These are phyloP conservation scores for Periglandula ipomoeae DNA, from an alignment of 2,329 filamentous ascomycete species.

Conservation along the genomic window DNA sequence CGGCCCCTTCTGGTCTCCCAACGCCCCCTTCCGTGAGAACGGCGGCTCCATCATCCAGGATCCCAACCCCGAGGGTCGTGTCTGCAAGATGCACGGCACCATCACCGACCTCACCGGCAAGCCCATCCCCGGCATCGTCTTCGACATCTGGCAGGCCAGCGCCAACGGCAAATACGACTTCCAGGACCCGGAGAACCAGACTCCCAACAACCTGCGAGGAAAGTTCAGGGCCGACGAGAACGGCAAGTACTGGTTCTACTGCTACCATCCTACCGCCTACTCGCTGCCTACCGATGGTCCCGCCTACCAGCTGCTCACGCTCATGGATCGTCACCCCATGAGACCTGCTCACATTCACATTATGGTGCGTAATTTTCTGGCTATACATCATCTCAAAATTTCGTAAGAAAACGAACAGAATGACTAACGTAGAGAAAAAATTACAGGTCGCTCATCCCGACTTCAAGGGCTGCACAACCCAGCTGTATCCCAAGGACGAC, in stretches of 20 bases:
- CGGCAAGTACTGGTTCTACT: constrained; percentile 66
- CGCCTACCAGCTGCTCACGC: constrained; percentile 28
- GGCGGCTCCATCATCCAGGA: constrained; percentile 60
- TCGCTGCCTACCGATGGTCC: constrained; percentile 57
- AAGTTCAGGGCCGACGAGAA: constrained; percentile 65
- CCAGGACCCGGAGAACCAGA: constrained; percentile 63
- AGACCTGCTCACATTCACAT: constrained; percentile 42
- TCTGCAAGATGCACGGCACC: constrained; percentile 60
- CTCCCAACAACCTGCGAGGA: constrained; percentile 65
- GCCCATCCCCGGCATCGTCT: constrained; percentile 57
- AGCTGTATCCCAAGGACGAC: constrained; percentile 64
- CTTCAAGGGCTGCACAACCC: constrained; percentile 64
- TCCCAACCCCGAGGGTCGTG: constrained; percentile 45
- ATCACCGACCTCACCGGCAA: constrained; percentile 57
- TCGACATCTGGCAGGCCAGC: constrained; percentile 72
- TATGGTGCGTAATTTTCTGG: constrained; percentile 34
- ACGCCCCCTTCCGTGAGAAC: constrained; percentile 61
- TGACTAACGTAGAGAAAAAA: background rate
- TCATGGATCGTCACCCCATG: constrained; percentile 41
- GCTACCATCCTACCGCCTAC: constrained; percentile 65
- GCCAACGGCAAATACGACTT: constrained; percentile 70
- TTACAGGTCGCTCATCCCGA: constrained; percentile 44
- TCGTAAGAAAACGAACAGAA: no score
- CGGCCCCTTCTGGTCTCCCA: constrained; percentile 69
- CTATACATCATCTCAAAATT: no score